Evolutionary conservation across 108 stramenopile genomes (phyloP).

Genomic region (Aureococcus anophagefferens): DNA sequence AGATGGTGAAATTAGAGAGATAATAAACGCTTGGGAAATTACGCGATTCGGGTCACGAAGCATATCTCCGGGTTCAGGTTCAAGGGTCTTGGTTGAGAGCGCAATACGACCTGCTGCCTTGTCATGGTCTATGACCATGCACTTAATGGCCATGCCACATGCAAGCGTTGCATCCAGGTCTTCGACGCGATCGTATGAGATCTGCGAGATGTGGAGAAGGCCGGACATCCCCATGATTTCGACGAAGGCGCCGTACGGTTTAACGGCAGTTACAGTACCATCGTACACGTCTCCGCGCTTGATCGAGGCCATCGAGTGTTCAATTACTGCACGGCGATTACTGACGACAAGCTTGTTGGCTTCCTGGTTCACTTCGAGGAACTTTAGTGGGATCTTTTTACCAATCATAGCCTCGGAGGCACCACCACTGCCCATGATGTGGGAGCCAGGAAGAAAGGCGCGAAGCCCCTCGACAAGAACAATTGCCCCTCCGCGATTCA

Average conservation of each 20-base stretch:
- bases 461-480: conserved; percentile 79
- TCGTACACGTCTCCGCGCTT: conserved; percentile 79
- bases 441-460: conserved; percentile 88
- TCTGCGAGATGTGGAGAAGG: conserved; percentile 93
- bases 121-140: conserved; percentile 96
- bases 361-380: conserved; percentile 84
- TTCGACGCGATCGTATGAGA: conserved; percentile 89
- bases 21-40: neutral
- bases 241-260: conserved; percentile 93
- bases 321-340: conserved; percentile 82
- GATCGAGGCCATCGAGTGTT: conserved; percentile 79
- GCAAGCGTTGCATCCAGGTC: conserved; percentile 77
- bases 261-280: conserved; percentile 85
- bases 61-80: conserved; percentile 94
- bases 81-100: conserved; percentile 87
- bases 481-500: conserved; percentile 92
- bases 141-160: conserved; percentile 80
- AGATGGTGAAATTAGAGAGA: too few species aligned
- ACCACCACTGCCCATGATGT: conserved; percentile 62
- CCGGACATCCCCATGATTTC: conserved; percentile 92
- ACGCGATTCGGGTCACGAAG: conserved; percentile 72
- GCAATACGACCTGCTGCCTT: conserved; percentile 90
- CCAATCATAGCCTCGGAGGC: conserved; percentile 81
- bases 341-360: conserved; percentile 87
- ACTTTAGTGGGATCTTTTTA: conserved; percentile 67